Base-by-base conservation (phyloP, 768 basidiomycete genomes). In the Russula lepida region DNA sequence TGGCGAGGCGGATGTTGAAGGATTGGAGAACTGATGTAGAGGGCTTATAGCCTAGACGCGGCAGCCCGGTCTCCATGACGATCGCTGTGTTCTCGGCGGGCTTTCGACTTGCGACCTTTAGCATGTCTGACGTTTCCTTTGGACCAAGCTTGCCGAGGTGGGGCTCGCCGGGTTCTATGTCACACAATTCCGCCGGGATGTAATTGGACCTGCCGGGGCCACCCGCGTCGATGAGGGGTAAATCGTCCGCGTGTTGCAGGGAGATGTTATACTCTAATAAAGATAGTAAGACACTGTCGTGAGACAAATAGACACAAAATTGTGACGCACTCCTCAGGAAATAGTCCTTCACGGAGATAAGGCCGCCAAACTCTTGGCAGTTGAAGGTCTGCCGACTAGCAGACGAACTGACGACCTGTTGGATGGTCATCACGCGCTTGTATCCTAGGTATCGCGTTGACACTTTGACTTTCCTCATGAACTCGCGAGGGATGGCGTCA, bases 181-280 rank as follows among this genome's bases (percentile, higher is more conserved):
- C 73, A 73, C 89, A 91, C 1, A 92, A 54, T 69, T 92, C 89
- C 0, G 86, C 82, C 0, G 89, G 89, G 1, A 89, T 71, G 66
- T 71, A 81, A 43, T 70, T 71, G 0, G 76, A 63, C 35, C 68
- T 71, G 6, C 68, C 56, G 12, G 39, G 54, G 39, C 63, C 54
- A 66, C 80, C 65, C 63, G 75, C 64, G 48, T 76, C 69, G 49
- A 77, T 64, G 49, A 75, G 47, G 9, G 75, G 75, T 6, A 76
- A 57, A 39, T 69, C 79, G 75, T 46, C 71, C 37, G 64, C 72
- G 44, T 77, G 62, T 27, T 70, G 70, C 8, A 92, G 68, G 0
- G 58, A 77, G 41, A 81, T 83, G 0, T 78, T 78, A 65, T 89
- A 83, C 66, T 85, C 88, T 89, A 44, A 30, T 8, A 41, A 48